Evolutionary conservation across 371 early-diverging fungal genomes (phyloP), one percentile per base, ranked within the genome.

Genomic region (Mucor mucedo): DNA sequence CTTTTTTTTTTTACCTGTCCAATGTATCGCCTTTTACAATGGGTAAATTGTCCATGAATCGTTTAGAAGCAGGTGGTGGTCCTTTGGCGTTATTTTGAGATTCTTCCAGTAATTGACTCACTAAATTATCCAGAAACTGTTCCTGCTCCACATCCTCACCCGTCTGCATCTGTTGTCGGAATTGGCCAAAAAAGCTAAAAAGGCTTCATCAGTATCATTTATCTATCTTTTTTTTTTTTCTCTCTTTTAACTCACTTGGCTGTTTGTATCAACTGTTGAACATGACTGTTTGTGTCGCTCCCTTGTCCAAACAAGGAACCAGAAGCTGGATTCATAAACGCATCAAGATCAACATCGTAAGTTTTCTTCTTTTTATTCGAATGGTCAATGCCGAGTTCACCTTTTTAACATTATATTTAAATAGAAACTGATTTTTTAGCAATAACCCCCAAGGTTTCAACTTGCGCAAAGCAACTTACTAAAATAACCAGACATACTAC

Each of bases 11-110:
- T 62, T 72, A 77, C 79, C 63, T 70, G 33, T 72, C 60, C 21
- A 79, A 40, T 14, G 54, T 39, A 32, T 55, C 27, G 29, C 52
- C 30, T 13, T 68, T 55, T 11, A 79, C 58, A 2, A 14, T 47
- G 0, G 82, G 82, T 10, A 82, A 56, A 9, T 56, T 44, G 13
- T 67, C 45, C 14, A 82, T 76, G 45, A 82, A 82, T 27, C 82
- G 66, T 10, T 73, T 60, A 2, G 82, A 82, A 3, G 82, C 82
- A 21, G 82, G 82, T 56, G 82, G 82, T n/a, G 82, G 82, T 0
- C 82, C 82, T 47, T 82, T 82, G 13, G 72, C 75, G 50, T 77
- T 62, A 33, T 60, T 69, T 40, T 82, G 79, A 14, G 82, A 77
- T 60, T 82, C 82, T 63, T 82, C 82, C 10, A 82, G 58, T 32